Evolutionary conservation across 169 alveolate species (phyloP).

Genomic region (Perkinsus chesapeaki): DNA sequence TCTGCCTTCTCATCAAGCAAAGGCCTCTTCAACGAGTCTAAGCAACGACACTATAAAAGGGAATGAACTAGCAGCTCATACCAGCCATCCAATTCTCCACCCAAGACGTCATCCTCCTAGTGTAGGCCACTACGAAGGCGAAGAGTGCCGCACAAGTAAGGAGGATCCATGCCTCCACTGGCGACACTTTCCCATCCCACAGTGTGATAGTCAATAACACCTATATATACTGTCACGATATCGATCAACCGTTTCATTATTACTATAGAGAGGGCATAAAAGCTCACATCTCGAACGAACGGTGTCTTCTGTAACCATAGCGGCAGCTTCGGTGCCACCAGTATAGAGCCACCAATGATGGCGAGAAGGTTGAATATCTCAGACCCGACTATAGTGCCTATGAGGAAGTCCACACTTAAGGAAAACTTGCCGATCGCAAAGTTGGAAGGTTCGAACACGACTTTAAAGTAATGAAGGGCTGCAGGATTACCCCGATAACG

Average conservation of each 20-base stretch:
- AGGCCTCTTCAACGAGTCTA: not conserved
- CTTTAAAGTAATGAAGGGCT: too few species aligned
- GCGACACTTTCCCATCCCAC: not conserved
- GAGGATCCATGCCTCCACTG: not conserved
- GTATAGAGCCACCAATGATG: conserved; percentile 21
- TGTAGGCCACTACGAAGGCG: not conserved
- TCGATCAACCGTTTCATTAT: conserved; percentile 15
- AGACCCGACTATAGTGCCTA: conserved; percentile 24
- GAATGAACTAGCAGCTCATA: not conserved
- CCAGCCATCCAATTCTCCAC: not conserved
- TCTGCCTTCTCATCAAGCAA: not conserved
- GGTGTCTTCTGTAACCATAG: conserved; percentile 16
- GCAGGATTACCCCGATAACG: too few species aligned
- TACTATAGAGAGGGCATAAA: conserved; percentile 24
- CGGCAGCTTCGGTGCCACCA: not conserved
- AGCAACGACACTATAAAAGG: not conserved
- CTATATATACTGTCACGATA: not conserved
- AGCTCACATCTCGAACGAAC: conserved; percentile 26
- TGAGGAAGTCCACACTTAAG: too few species aligned
- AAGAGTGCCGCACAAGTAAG: not conserved
- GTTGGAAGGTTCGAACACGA: too few species aligned
- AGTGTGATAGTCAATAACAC: not conserved
- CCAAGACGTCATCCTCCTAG: not conserved
- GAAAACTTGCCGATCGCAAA: too few species aligned
- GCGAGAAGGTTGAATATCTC: conserved; percentile 33